Base-by-base conservation (phyloP, 1,139 yeast genomes). In the Nadsonia commutata region DNA sequence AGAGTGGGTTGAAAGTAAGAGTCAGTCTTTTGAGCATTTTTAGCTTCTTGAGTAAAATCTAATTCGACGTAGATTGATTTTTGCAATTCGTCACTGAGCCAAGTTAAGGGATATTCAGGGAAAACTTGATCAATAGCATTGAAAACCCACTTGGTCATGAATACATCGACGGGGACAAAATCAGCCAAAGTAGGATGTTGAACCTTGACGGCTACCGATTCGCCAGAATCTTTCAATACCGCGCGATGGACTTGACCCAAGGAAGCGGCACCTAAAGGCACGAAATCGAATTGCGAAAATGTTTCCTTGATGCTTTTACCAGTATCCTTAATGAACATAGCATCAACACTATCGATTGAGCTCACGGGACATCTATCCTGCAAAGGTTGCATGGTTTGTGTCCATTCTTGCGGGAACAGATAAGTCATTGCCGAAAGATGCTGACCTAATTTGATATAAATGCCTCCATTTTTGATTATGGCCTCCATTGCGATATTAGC, bases 161-260 rank as follows among this genome's bases (percentile, higher is more conserved):
- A 67, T 5, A 90, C 78, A 63, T 90, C 99, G 27, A 90, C 63
- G 0, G 98, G 97, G 7, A 90, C 94, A 64, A 83, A 90, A 53
- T 82, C 86, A 43, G 77, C 73, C 42, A 90, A 67, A 5, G 86
- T 72, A 0, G 98, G 98, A 61, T 90, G 99, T 58, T 90, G 98
- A 37, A 90, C 73, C 57, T 93, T 90, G 20, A 90, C 95, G 0
- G 98, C 98, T 1, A 88, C 97, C 53, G 71, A 74, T 52, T 79
- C 73, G 1, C 85, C 86, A 3, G 68, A 71, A 2, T 61, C 64
- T 46, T 66, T 71, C 45, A 88, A 60, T 1, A 62, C 71, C 0
- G 94, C 99, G 38, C 70, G 66, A 61, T 90, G 98, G 8, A 90
- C 99, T 57, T 90, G 99, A 0, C 98, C 98, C 51, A 90, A 68